Conservation (phyloP, 495 filamentous ascomycete species). For the Alectoria sarmentosa region DNA sequence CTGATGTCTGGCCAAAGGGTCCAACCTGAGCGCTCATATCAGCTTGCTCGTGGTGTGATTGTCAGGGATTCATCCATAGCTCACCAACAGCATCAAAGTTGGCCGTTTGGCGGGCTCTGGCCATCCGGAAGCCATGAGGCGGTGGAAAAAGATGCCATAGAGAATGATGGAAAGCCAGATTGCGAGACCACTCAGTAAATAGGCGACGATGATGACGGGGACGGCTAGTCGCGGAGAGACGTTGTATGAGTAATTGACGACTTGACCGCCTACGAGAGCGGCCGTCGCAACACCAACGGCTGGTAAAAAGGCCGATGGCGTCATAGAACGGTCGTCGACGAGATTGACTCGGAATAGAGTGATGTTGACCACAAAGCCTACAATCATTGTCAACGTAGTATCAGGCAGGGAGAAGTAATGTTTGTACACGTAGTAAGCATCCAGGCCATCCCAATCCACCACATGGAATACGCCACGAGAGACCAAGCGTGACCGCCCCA, state of each 20-base stretch:
- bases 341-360: not conserved
- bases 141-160: not conserved
- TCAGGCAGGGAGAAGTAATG: too few species aligned
- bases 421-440: not conserved
- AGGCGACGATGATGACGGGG: constrained; percentile 8
- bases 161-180: constrained; percentile 4
- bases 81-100: constrained; percentile 1
- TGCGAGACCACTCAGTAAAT: not conserved
- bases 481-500: constrained; percentile 11
- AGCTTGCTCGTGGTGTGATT: not conserved
- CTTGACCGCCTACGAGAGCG: not conserved
- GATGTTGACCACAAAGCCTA: not conserved
- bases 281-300: not conserved
- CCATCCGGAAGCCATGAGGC: constrained; percentile 1
- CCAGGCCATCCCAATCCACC: constrained; percentile 1
- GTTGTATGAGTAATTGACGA: not conserved
- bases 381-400: not conserved
- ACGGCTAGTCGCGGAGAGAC: constrained; percentile 7
- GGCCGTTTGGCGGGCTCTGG: constrained; percentile 3
- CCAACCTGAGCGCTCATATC: not conserved
- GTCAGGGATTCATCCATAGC: not conserved
- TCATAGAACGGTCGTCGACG: constrained; percentile 4
- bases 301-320: not conserved
- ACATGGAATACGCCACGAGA: constrained; percentile 1
- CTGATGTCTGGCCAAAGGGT: not conserved